A percentile compares a stretch with the other conserved stretches of the same genome.
phyloP scores from a whole-genome alignment of 441 rosid species.

The Populus tomentosa region DNA sequence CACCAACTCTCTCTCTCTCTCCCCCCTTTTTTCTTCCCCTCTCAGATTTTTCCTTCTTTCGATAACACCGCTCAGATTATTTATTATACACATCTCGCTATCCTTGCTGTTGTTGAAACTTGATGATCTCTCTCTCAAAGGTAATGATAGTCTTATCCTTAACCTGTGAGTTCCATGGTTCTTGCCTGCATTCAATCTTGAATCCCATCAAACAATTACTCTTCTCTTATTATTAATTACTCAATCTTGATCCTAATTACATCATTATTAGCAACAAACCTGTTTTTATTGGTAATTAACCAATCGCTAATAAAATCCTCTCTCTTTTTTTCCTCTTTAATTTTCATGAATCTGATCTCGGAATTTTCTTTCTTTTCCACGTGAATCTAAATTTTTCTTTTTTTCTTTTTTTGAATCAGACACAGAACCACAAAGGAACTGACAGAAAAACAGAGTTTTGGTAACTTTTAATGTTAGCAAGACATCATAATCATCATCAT shows the following conservation, averaged over 20 bases:
- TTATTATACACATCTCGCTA: background rate
- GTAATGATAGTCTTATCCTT: conserved; percentile 11
- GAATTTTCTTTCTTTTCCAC: background rate
- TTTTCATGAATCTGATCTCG: conserved; percentile 9
- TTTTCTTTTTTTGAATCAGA: background rate
- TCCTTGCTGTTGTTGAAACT: background rate
- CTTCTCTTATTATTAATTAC: background rate
- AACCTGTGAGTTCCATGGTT: background rate
- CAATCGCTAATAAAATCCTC: background rate
- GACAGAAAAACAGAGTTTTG: background rate
- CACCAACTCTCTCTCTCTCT: conserved; percentile 23
- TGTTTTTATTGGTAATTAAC: background rate
- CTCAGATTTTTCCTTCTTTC: background rate
- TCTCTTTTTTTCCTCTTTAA: background rate
- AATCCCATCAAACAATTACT: background rate
- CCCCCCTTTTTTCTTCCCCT: background rate
- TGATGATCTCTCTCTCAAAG: background rate
- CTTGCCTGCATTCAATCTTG: background rate
- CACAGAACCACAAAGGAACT: background rate
- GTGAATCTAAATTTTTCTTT: conserved; percentile 10
- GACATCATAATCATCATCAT: background rate
- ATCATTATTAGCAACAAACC: background rate
- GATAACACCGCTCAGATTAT: background rate
- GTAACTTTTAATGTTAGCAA: background rate
- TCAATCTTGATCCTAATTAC: background rate